These are phyloP conservation scores for Cryptococcus sp. DNA, from an alignment of 1,284 basidiomycete species.

Conservation along the genomic window DNA sequence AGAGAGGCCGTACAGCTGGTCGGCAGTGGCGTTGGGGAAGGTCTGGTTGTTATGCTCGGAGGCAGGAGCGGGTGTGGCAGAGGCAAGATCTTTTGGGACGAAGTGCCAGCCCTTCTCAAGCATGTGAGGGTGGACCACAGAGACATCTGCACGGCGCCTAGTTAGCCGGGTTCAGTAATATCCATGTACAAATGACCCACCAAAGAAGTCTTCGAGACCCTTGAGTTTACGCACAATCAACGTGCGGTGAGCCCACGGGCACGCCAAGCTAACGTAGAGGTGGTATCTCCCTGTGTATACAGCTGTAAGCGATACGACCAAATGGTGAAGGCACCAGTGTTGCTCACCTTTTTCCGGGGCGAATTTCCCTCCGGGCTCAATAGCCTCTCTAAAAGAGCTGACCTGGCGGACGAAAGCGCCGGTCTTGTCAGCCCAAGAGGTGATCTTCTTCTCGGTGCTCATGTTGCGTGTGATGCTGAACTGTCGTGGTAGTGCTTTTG, in stretches of 20 bases:
- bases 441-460: conserved; percentile 49
- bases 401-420: conserved; percentile 77
- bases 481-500: background rate
- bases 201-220: conserved; percentile 78
- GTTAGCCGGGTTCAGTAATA: background rate
- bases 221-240: conserved; percentile 87
- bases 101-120: conserved; percentile 85
- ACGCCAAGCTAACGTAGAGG: conserved; percentile 79
- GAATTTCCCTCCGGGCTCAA: conserved; percentile 71
- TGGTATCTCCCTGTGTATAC: conserved; percentile 71
- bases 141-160: conserved; percentile 57
- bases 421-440: conserved; percentile 63
- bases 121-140: conserved; percentile 82
- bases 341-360: conserved; percentile 71
- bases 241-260: conserved; percentile 87
- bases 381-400: conserved; percentile 68
- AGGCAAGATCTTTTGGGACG: conserved; percentile 51
- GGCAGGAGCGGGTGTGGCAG: conserved; percentile 24
- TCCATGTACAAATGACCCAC: conserved; percentile 51
- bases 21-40: conserved; percentile 67
- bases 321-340: background rate
- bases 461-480: conserved; percentile 3
- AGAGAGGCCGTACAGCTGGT: conserved; percentile 65
- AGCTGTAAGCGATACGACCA: background rate
- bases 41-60: conserved; percentile 53